Conservation (phyloP, 1,284 basidiomycete species). For the Ustilago nuda region DNA sequence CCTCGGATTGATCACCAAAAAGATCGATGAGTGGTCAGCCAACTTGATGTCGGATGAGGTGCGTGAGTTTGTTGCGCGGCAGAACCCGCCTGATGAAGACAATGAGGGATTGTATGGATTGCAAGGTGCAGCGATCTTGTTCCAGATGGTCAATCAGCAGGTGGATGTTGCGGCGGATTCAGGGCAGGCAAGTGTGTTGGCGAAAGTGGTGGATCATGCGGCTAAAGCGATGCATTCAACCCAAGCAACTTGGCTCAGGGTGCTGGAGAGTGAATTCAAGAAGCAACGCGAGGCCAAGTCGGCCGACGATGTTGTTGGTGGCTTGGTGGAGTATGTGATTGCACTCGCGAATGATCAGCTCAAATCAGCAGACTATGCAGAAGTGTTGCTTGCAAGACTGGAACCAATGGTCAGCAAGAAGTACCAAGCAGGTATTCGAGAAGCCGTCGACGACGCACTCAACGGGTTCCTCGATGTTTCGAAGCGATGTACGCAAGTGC, state of each 20-base stretch:
- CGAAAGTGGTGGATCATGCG: slow-evolving; percentile 87
- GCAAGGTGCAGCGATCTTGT: slow-evolving; percentile 92
- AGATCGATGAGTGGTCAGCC: slow-evolving; percentile 95
- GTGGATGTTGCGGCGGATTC: slow-evolving; percentile 94
- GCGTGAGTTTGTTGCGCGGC: slow-evolving; percentile 83
- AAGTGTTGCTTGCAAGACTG: slow-evolving; percentile 83
- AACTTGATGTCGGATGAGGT: slow-evolving; percentile 94
- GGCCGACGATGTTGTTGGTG: slow-evolving; percentile 86
- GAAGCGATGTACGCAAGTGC: slow-evolving; percentile 92
- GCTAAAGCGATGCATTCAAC: slow-evolving; percentile 90
- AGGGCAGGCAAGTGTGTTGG: slow-evolving; percentile 91
- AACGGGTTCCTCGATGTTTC: slow-evolving; percentile 98
- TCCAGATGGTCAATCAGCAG: slow-evolving; percentile 97
- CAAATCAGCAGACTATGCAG: slow-evolving; percentile 92
- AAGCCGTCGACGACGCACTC: slow-evolving; percentile 92
- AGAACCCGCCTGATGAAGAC: slow-evolving; percentile 87
- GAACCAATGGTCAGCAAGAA: slow-evolving; percentile 93
- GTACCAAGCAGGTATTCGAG: slow-evolving; percentile 84
- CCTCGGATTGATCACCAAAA: slow-evolving; percentile 88
- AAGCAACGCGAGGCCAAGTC: slow-evolving; percentile 80
- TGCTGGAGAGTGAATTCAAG: slow-evolving; percentile 86
- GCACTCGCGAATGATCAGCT: slow-evolving; percentile 99
- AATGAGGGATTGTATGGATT: slow-evolving; percentile 89
- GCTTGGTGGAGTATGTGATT: slow-evolving; percentile 94
- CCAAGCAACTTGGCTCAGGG: slow-evolving; percentile 87